These are phyloP conservation scores for Panus rudis DNA, from an alignment of 768 basidiomycete species.

Conservation along the genomic window DNA sequence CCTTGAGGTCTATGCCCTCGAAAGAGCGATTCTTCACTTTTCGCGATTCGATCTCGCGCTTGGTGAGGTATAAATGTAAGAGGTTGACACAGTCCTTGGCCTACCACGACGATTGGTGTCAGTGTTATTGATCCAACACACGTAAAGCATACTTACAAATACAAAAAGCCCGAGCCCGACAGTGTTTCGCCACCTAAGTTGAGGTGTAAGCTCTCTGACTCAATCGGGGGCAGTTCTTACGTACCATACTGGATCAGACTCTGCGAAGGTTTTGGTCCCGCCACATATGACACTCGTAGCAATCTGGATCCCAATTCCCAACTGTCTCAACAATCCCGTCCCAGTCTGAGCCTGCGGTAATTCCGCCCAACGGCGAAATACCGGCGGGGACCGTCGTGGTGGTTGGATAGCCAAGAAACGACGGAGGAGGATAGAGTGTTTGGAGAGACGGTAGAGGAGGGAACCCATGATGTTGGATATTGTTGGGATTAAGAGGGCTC, in stretches of 20 bases:
- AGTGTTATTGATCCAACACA: neutral
- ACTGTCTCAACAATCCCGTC: slow-evolving; percentile 16
- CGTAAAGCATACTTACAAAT: slow-evolving; percentile 36
- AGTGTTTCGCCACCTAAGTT: slow-evolving; percentile 54
- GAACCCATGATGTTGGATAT: slow-evolving; percentile 62
- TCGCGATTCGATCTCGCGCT: slow-evolving; percentile 64
- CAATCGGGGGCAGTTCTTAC: slow-evolving; percentile 1
- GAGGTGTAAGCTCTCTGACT: neutral
- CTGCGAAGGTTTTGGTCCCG: slow-evolving; percentile 55
- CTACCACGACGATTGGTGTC: slow-evolving; percentile 24
- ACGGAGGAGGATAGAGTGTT: slow-evolving; percentile 29
- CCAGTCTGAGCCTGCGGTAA: slow-evolving; percentile 12
- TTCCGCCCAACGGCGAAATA: neutral
- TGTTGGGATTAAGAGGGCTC: slow-evolving; percentile 61
- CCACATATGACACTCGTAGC: slow-evolving; percentile 44
- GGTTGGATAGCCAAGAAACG: slow-evolving; percentile 26
- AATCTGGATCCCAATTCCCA: slow-evolving; percentile 25
- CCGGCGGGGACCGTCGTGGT: slow-evolving; percentile 1
- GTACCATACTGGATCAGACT: slow-evolving; percentile 70
- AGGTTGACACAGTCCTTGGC: slow-evolving; percentile 63
- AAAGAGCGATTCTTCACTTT: slow-evolving; percentile 66
- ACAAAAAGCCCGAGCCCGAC: slow-evolving; percentile 64
- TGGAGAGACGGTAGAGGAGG: slow-evolving; percentile 49
- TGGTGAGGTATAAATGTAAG: slow-evolving; percentile 60
- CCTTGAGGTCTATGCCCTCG: slow-evolving; percentile 58